Percentiles rank a stretch among this genome's conserved stretches.
Evolutionary conservation across 768 basidiomycete genomes (phyloP).

Genomic region (Collybiopsis luxurians): DNA sequence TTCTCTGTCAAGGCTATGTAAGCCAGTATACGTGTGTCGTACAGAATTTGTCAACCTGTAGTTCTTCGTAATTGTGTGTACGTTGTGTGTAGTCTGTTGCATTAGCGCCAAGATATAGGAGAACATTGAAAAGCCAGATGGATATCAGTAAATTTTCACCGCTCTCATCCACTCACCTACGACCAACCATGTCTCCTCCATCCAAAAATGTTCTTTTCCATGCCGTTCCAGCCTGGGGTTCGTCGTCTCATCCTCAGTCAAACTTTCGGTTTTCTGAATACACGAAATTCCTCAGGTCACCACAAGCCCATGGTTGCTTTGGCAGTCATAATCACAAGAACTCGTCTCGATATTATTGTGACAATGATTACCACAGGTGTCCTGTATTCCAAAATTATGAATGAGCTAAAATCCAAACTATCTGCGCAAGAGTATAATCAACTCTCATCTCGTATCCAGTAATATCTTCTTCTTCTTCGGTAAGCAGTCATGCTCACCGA

Average conservation of each 20-base stretch:
- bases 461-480: too few species aligned
- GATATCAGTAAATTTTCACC: too few species aligned
- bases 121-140: too few species aligned
- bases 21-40: too few species aligned
- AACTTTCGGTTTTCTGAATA: background rate
- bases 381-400: background rate
- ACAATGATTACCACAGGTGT: background rate
- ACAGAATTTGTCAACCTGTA: too few species aligned
- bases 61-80: too few species aligned
- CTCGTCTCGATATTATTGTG: background rate
- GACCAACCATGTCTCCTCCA: too few species aligned
- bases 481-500: background rate
- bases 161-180: too few species aligned
- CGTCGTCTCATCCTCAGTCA: background rate
- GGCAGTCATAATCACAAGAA: background rate
- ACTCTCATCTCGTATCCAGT: slow-evolving; percentile 1
- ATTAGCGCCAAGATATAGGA: too few species aligned
- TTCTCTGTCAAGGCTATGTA: too few species aligned
- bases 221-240: background rate
- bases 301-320: background rate
- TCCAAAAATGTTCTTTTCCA: background rate
- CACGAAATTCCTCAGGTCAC: background rate
- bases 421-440: background rate
- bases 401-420: slow-evolving; percentile 1
- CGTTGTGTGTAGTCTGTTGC: too few species aligned